Base-by-base conservation (phyloP, 1,284 basidiomycete genomes). In the Pseudomicrostroma phylloplanum region DNA sequence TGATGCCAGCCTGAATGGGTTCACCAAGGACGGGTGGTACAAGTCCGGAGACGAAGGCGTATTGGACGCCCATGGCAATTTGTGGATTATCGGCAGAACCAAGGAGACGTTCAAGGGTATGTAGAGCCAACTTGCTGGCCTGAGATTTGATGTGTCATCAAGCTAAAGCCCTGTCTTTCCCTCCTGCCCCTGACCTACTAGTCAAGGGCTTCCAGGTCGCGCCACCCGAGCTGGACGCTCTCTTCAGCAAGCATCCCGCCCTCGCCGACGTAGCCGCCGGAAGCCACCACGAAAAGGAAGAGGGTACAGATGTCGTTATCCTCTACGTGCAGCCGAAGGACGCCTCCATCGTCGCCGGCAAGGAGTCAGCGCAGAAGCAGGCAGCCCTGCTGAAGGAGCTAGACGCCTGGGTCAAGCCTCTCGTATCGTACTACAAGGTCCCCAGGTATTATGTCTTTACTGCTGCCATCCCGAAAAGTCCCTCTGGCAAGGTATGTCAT, bases 171-270 rank as follows among this genome's bases (percentile, higher is more conserved):
- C 40, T 43, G 9, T 43, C 6, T 21, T 48, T 21, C 12, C 4
- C 43, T 48, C 43, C 43, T 17, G 43, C 55, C 72, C 19, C 69
- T 70, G 64, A 71, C 68, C 30, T 36, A 36, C 3, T 36, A 58
- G 66, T 70, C 25, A 67, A 67, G 46, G 70, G 72, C 0, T 74
- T 74, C 68, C 72, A 74, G 57, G 70, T 72, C 1, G 61, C 68
- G 1, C 72, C 72, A 12, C 65, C 61, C 41, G 72, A 74, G 56
- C 65, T 74, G 2, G 72, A 74, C 59, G 66, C 64, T 46, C 55
- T 70, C 12, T 67, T 69, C 21, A 65, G 61, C 0, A 65, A 68
- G 6, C 70, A 68, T 56, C 60, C 67, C 4, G 61, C 63, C 21
- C 25, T 70, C 19, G 59, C 65, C 17, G 70, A 71, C 56, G 70